phyloP scores from a whole-genome alignment of 2,329 filamentous ascomycete genomes.

The Fusarium devonianum region DNA sequence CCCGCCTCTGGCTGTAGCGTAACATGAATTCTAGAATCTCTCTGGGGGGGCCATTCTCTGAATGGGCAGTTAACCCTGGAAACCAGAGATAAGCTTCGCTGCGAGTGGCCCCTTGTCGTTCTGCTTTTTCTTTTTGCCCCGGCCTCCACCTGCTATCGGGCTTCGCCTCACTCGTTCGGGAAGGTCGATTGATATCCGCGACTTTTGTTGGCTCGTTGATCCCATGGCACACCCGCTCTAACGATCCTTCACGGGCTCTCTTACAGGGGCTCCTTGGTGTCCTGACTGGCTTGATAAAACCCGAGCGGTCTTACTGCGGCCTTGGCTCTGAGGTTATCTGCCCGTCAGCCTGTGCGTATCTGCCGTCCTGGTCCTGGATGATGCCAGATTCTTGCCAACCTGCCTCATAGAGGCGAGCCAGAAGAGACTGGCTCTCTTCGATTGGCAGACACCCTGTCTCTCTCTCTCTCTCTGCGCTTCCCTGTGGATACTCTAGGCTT shows the following conservation, averaged over 20 bases:
- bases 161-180: slow-evolving; percentile 24
- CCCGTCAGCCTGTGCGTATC: slow-evolving; percentile 22
- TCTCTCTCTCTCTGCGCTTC: background rate
- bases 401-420: slow-evolving; percentile 3
- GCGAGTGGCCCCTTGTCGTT: too few species aligned
- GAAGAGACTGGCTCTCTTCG: slow-evolving; percentile 7
- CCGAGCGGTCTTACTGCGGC: slow-evolving; percentile 26
- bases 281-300: background rate
- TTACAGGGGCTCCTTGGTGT: background rate
- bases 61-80: too few species aligned
- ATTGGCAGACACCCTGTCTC: background rate
- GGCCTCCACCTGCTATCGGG: slow-evolving; percentile 20
- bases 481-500: slow-evolving; percentile 11
- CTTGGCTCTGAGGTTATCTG: slow-evolving; percentile 25
- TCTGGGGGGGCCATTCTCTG: background rate
- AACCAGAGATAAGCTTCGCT: slow-evolving; percentile 4
- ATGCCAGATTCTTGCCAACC: background rate
- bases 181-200: slow-evolving; percentile 23
- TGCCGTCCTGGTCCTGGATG: slow-evolving; percentile 9
- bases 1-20: background rate
- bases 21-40: background rate
- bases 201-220: slow-evolving; percentile 1
- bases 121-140: too few species aligned
- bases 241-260: background rate
- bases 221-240: background rate